Conservation (phyloP, 352 stramenopile species). For the Globisporangium abappressorium region DNA sequence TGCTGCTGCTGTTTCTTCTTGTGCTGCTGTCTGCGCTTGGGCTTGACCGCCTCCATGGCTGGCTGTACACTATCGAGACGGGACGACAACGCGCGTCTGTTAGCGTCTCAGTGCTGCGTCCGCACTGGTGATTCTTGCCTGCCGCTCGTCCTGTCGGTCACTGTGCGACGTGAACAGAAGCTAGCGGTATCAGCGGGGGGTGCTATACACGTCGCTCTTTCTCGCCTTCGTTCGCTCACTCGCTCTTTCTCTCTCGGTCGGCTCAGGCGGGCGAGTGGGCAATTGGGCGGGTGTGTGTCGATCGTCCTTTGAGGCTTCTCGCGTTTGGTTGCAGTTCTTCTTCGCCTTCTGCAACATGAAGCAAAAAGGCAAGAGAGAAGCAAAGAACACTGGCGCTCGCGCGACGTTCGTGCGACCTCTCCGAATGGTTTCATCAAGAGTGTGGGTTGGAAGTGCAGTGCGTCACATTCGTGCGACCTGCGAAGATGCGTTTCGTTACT, state of each 20-base stretch:
- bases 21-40: slow-evolving; percentile 7
- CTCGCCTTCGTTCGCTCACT: neutral
- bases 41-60: slow-evolving; percentile 9
- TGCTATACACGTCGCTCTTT: neutral
- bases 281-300: neutral
- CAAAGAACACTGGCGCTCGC: slow-evolving; percentile 2
- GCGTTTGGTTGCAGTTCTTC: neutral
- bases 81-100: neutral
- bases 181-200: neutral
- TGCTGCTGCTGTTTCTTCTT: slow-evolving; percentile 8
- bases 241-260: neutral
- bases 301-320: slow-evolving; percentile 1
- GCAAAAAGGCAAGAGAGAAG: neutral
- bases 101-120: slow-evolving; percentile 1
- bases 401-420: slow-evolving; percentile 7
- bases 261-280: neutral
- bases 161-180: neutral
- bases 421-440: neutral
- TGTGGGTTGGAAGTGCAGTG: neutral
- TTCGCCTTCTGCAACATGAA: slow-evolving; percentile 7
- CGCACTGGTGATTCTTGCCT: neutral
- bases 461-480: neutral
- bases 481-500: neutral
- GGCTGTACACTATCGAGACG: neutral
- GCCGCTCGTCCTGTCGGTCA: neutral